Evolutionary conservation across 257 asterid species (phyloP).

Genomic region (Orobanche coerulescens): DNA sequence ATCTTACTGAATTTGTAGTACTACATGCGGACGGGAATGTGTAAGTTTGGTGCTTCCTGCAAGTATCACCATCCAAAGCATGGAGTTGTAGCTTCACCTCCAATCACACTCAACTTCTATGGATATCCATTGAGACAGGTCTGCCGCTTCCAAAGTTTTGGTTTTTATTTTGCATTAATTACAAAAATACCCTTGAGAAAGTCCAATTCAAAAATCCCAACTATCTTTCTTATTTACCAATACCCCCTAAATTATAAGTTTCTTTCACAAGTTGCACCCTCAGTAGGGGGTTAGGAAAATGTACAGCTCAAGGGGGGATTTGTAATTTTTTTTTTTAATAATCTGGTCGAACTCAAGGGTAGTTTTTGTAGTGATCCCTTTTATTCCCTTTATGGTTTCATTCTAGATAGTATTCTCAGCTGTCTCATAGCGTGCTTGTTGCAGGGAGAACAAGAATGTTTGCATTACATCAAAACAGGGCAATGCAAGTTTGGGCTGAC

Average conservation of each 20-base stretch:
- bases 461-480: slow-evolving; percentile 77
- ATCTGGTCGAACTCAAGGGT: neutral
- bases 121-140: slow-evolving; percentile 93
- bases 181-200: neutral
- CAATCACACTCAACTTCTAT: slow-evolving; percentile 47
- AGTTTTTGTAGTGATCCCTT: neutral
- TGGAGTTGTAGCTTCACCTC: slow-evolving; percentile 61
- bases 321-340: no score
- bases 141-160: slow-evolving; percentile 23
- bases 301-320: no score
- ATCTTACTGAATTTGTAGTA: slow-evolving; percentile 45
- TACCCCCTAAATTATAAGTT: neutral
- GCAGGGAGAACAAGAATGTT: slow-evolving; percentile 95
- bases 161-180: neutral
- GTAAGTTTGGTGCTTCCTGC: slow-evolving; percentile 94
- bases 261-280: neutral
- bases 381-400: neutral
- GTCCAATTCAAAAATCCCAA: no score
- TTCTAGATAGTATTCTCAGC: slow-evolving; percentile 16
- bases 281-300: neutral
- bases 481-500: slow-evolving; percentile 86
- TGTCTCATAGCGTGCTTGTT: slow-evolving; percentile 24
- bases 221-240: no score
- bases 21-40: slow-evolving; percentile 86
- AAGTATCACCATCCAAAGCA: slow-evolving; percentile 95